Conservation (phyloP, 768 basidiomycete species). For the Coprinellus micaceus region DNA sequence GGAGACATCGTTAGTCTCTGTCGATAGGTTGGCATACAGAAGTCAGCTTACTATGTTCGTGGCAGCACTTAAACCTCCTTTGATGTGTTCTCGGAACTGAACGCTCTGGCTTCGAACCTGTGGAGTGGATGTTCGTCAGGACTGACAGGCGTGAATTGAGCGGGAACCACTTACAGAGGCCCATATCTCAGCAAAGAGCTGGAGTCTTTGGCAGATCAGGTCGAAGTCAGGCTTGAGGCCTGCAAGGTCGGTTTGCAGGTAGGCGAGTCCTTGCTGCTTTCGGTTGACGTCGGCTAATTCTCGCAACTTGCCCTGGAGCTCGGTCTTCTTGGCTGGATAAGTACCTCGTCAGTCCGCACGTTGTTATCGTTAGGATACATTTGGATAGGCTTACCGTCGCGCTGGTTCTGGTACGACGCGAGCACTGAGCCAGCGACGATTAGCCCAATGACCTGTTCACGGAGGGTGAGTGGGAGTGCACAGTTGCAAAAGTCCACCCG, state of each 20-base stretch:
- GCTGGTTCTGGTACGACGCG: not conserved
- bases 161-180: not conserved
- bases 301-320: not conserved
- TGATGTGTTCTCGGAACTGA: not conserved
- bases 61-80: not conserved
- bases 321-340: not conserved
- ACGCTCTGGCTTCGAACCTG: not conserved
- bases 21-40: not conserved
- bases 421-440: not conserved
- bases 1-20: not conserved
- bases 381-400: not conserved
- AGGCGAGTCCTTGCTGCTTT: not conserved
- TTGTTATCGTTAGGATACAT: not conserved
- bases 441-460: not conserved
- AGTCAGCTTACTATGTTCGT: not conserved
- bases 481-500: not conserved
- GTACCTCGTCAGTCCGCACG: not conserved
- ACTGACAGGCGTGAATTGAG: not conserved
- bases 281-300: not conserved
- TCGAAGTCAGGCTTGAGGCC: not conserved
- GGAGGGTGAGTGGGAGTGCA: not conserved
- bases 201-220: not conserved
- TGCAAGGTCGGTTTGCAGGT: not conserved
- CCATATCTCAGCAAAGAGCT: not conserved
- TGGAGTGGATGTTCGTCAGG: not conserved